These are phyloP conservation scores for Monosporascus ibericus DNA, from an alignment of 2,329 filamentous ascomycete species.

Conservation along the genomic window DNA sequence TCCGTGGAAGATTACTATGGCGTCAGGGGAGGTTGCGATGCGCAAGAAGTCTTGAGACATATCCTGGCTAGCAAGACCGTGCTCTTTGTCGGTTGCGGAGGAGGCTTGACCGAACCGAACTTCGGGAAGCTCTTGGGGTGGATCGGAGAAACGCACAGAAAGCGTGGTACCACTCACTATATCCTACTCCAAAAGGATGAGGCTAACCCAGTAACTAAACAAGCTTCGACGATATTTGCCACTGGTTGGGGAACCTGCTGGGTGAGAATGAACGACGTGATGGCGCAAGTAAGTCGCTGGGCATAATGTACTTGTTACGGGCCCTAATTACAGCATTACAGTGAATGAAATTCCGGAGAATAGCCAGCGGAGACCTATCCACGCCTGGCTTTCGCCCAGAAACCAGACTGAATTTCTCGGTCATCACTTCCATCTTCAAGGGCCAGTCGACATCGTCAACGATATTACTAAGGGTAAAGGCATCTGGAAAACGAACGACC, in stretches of 20 bases:
- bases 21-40: background rate
- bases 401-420: conserved; percentile 8
- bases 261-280: conserved; percentile 1
- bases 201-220: conserved; percentile 4
- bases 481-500: conserved; percentile 3
- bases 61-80: conserved; percentile 7
- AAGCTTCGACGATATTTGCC: conserved; percentile 4
- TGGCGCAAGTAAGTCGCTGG: conserved; percentile 5
- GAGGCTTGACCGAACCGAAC: conserved; percentile 8
- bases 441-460: conserved; percentile 3
- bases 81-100: conserved; percentile 12
- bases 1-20: conserved; percentile 8
- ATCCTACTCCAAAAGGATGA: conserved; percentile 2
- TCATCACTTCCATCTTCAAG: conserved; percentile 4
- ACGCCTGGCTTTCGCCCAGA: conserved; percentile 7
- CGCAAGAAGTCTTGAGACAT: conserved; percentile 6
- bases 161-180: conserved; percentile 3
- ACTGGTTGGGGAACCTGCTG: conserved; percentile 4
- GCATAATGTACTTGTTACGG: background rate
- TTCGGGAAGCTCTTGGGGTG: conserved; percentile 9
- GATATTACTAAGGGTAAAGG: conserved; percentile 1
- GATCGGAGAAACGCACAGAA: conserved; percentile 5
- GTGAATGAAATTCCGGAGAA: conserved; percentile 1
- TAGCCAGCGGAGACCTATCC: conserved; percentile 3
- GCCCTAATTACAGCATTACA: background rate